phyloP scores from a whole-genome alignment of 2,329 filamentous ascomycete species.

The Hymenoscyphus albidus region DNA sequence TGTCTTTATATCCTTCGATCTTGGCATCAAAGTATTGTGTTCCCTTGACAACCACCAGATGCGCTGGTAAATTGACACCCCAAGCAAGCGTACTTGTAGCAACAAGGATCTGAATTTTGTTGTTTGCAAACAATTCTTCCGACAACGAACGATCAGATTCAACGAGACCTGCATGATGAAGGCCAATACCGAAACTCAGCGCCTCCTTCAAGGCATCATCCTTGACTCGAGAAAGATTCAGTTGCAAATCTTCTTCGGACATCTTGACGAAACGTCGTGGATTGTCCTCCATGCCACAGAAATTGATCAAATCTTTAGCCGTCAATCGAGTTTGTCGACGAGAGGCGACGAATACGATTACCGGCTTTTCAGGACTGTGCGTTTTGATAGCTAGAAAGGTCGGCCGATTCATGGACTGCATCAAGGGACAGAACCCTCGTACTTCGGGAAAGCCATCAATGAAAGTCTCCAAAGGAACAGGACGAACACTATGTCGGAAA shows the following conservation, averaged over 20 bases:
- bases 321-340: slow-evolving; percentile 91
- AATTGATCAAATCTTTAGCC: slow-evolving; percentile 93
- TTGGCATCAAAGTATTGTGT: slow-evolving; percentile 99
- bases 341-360: slow-evolving; percentile 97
- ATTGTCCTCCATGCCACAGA: slow-evolving; percentile 98
- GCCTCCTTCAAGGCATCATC: slow-evolving; percentile 90
- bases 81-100: slow-evolving; percentile 95
- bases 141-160: slow-evolving; percentile 88
- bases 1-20: slow-evolving; percentile 95
- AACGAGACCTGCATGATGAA: slow-evolving; percentile 95
- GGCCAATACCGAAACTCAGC: slow-evolving; percentile 92
- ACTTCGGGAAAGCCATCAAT: slow-evolving; percentile 97
- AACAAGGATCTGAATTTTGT: slow-evolving; percentile 95
- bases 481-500: slow-evolving; percentile 93
- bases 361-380: slow-evolving; percentile 92
- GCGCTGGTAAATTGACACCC: slow-evolving; percentile 96
- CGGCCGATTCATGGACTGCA: slow-evolving; percentile 98
- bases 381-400: slow-evolving; percentile 96
- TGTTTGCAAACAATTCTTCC: slow-evolving; percentile 93
- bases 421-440: slow-evolving; percentile 90
- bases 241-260: slow-evolving; percentile 87
- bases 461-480: slow-evolving; percentile 91
- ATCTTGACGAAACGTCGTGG: slow-evolving; percentile 89
- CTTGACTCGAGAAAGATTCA: slow-evolving; percentile 86
- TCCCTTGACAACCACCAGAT: slow-evolving; percentile 95